These are phyloP conservation scores for Thraustochytrium sp. DNA, from an alignment of 352 stramenopile genomes.

Conservation along the genomic window DNA sequence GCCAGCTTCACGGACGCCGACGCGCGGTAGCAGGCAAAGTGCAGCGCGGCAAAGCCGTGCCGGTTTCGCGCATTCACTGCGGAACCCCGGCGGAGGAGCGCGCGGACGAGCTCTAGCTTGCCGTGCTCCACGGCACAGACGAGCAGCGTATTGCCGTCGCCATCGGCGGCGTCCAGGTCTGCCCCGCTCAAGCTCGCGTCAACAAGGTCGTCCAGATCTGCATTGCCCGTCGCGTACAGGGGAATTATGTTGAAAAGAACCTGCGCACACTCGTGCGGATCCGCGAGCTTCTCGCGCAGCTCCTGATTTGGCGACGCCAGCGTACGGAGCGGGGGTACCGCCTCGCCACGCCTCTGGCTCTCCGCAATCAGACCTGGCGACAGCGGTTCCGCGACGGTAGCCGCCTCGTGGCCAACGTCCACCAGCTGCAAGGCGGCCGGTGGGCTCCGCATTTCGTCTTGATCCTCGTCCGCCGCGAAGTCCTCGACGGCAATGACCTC, in stretches of 20 bases:
- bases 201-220: neutral
- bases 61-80: neutral
- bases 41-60: constrained; percentile 1
- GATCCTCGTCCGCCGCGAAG: neutral
- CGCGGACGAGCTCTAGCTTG: neutral
- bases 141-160: neutral
- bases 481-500: neutral
- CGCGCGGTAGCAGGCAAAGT: constrained; percentile 22
- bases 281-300: neutral
- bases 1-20: neutral
- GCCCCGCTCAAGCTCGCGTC: neutral
- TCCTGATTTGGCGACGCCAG: neutral
- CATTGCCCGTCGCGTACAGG: neutral
- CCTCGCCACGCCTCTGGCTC: no score
- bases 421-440: neutral
- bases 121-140: neutral
- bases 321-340: no score
- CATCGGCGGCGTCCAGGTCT: neutral
- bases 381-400: no score
- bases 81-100: neutral
- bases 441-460: neutral
- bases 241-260: constrained; percentile 8
- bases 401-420: no score
- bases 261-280: neutral
- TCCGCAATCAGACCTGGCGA: no score